phyloP scores from a whole-genome alignment of 306 rosid species.

The Corylus americana region DNA sequence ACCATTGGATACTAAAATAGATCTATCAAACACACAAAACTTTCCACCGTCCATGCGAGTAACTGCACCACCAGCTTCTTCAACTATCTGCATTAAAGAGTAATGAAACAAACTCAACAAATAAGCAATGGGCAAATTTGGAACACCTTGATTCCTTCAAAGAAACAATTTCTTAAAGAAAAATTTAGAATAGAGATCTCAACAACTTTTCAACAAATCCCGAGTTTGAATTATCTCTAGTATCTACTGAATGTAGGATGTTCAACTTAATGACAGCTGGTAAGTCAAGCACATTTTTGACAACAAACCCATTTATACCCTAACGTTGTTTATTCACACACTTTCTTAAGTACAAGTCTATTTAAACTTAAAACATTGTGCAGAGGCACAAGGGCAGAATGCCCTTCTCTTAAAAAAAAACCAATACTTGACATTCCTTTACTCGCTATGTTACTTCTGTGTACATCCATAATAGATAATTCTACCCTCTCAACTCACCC shows the following conservation, averaged over 20 bases:
- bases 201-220: neutral
- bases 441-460: neutral
- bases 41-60: constrained; percentile 92
- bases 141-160: constrained; percentile 8
- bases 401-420: too few species aligned
- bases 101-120: neutral
- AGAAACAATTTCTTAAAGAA: neutral
- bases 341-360: neutral
- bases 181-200: too few species aligned
- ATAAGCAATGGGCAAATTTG: neutral
- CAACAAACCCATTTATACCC: neutral
- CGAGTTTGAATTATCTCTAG: neutral
- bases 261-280: neutral
- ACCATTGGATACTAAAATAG: constrained; percentile 85
- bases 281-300: neutral
- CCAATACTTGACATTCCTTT: neutral
- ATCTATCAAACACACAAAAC: constrained; percentile 90
- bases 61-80: constrained; percentile 89
- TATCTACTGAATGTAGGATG: neutral
- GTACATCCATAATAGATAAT: neutral
- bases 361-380: neutral
- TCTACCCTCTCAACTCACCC: neutral
- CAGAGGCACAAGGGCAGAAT: neutral
- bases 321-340: neutral
- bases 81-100: constrained; percentile 59